These are phyloP conservation scores for Fusarium sp. DNA, from an alignment of 2,329 filamentous ascomycete species.

Conservation along the genomic window DNA sequence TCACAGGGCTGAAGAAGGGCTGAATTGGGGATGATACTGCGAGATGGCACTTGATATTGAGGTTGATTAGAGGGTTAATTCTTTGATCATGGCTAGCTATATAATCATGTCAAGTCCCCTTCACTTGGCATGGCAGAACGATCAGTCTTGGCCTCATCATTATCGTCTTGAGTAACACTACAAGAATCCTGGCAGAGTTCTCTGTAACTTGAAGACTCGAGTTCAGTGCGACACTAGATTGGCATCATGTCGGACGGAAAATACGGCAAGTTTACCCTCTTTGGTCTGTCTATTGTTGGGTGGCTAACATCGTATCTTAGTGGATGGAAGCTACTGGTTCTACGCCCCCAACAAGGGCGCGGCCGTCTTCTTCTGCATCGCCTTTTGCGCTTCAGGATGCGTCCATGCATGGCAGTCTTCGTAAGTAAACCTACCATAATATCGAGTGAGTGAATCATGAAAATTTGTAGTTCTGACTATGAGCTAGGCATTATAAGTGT, in stretches of 20 bases:
- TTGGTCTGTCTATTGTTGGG: background rate
- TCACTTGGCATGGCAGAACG: background rate
- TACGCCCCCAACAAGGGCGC: constrained; percentile 62
- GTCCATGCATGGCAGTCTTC: constrained; percentile 57
- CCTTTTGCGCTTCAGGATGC: constrained; percentile 52
- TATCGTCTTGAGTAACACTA: background rate
- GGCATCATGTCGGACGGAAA: constrained; percentile 46
- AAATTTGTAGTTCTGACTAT: background rate
- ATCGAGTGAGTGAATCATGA: background rate
- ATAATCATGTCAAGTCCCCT: constrained; percentile 13
- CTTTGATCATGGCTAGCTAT: constrained; percentile 2
- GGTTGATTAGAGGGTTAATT: background rate
- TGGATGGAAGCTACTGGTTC: constrained; percentile 58
- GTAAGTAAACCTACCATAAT: constrained; percentile 52
- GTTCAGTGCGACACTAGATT: background rate
- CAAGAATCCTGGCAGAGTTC: background rate
- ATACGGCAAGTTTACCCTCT: constrained; percentile 40
- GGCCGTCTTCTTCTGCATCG: constrained; percentile 59
- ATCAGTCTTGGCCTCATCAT: background rate
- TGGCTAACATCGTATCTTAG: constrained; percentile 40
- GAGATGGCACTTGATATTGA: background rate
- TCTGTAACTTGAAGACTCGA: background rate
- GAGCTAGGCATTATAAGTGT: constrained; percentile 63
- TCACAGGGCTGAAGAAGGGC: constrained; percentile 20
- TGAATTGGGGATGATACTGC: constrained; percentile 10